Evolutionary conservation across 139 green algal species (phyloP), one percentile per base, ranked within the genome.

Genomic region (Parachlorella kessleri): DNA sequence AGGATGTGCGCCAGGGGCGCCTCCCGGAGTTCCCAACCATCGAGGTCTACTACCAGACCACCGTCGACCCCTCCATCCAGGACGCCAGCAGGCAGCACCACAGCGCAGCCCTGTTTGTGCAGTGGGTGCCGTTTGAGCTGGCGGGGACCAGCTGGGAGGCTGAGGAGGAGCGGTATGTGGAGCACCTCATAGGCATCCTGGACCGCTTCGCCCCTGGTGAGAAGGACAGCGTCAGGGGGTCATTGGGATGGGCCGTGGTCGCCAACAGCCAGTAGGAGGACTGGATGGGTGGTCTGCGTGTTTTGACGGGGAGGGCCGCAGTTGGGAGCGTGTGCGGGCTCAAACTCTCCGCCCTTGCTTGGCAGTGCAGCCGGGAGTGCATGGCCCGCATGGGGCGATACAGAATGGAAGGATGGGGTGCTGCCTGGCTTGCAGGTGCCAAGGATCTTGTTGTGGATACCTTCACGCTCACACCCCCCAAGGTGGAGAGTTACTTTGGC

Each of bases 401-500:
- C n/a, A n/a, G n/a, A n/a, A n/a, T n/a, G n/a, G n/a, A n/a, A n/a
- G n/a, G n/a, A n/a, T n/a, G n/a, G n/a, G n/a, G n/a, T n/a, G n/a
- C n/a, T n/a, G n/a, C n/a, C n/a, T n/a, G n/a, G n/a, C n/a, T n/a
- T 5, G 30, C 79, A 88, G 86, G 86, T 53, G 83, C 79, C n/a
- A 81, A 66, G 30, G 77, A 84, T 42, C 41, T 92, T 23, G 88
- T 92, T 10, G 74, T 79, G 4, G 88, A 91, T 54, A 81, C 69
- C n/a, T 84, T 90, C 64, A 84, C 85, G 10, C 73, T 93, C 4
- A 89, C 84, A 1, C 87, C 88, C 0, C 82, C 82, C 7, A 84
- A 81, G 53, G 86, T 93, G 18, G 87, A 92, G 78, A 55, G 21
- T 3, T 73, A 93, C 66, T 93, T 93, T 87, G 88, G 88, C 23